Evolutionary conservation across 768 basidiomycete species (phyloP).

Genomic region (Dentipellis sp.): DNA sequence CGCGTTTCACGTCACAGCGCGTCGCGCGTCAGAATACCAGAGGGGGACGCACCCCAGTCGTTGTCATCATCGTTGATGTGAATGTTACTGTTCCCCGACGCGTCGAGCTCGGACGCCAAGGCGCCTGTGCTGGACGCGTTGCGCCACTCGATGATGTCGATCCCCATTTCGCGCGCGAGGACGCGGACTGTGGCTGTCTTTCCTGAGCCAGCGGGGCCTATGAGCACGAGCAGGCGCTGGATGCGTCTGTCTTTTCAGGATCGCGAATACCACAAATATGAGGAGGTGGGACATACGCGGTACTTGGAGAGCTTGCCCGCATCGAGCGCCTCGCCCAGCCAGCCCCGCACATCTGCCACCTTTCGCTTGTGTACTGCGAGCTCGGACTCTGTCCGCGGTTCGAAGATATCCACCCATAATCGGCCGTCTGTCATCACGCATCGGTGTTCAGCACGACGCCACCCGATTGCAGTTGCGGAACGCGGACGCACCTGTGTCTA

Average conservation of each 20-base stretch:
- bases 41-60: conserved; percentile 1
- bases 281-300: conserved; percentile 40
- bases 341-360: conserved; percentile 66
- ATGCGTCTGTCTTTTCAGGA: not conserved
- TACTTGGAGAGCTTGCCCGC: conserved; percentile 66
- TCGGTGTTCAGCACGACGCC: not conserved
- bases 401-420: conserved; percentile 27
- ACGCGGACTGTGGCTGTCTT: conserved; percentile 84
- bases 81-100: conserved; percentile 10
- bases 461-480: no score
- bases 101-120: not conserved
- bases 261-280: not conserved
- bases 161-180: conserved; percentile 61
- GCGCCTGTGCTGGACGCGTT: conserved; percentile 48
- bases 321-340: conserved; percentile 66
- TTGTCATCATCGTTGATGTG: not conserved
- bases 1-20: no score
- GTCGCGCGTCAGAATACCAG: not conserved
- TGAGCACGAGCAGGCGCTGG: conserved; percentile 76
- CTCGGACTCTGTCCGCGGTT: conserved; percentile 31
- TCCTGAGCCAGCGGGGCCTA: conserved; percentile 83
- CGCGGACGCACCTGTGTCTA: no score
- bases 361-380: conserved; percentile 76
- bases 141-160: conserved; percentile 83
- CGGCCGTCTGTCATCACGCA: conserved; percentile 13